These are phyloP conservation scores for Phylloboletellus chloephorus DNA, from an alignment of 1,284 basidiomycete genomes.

Conservation along the genomic window DNA sequence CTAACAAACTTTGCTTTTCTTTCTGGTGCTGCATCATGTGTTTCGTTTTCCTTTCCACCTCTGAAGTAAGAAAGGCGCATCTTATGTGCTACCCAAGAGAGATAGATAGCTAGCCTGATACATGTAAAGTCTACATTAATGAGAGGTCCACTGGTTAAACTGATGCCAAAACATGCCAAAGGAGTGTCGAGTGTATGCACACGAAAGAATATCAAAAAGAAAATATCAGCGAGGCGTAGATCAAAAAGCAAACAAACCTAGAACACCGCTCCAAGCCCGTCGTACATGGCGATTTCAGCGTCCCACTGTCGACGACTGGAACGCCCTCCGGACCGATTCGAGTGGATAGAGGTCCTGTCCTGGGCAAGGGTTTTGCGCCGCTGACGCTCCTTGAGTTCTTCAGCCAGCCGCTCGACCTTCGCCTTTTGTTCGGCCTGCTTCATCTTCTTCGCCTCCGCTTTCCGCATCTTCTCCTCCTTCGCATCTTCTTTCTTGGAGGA, in stretches of 20 bases:
- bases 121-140: conserved; percentile 32
- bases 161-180: conserved; percentile 16
- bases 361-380: conserved; percentile 26
- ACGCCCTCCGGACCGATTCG: conserved; percentile 22
- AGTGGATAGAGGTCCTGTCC: conserved; percentile 31
- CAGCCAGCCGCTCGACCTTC: conserved; percentile 39
- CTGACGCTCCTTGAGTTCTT: conserved; percentile 36
- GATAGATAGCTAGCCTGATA: conserved; percentile 19
- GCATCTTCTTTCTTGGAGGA: conserved; percentile 17
- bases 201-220: conserved; percentile 5
- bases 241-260: conserved; percentile 17
- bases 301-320: conserved; percentile 15
- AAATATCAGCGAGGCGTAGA: conserved; percentile 12
- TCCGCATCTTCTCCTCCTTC: conserved; percentile 34
- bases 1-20: too few species aligned
- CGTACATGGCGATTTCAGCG: conserved; percentile 32
- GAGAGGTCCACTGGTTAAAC: conserved; percentile 15
- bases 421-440: conserved; percentile 43
- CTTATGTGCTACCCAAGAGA: conserved; percentile 10
- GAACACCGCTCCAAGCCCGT: conserved; percentile 25
- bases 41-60: neutral
- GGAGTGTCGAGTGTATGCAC: conserved; percentile 13
- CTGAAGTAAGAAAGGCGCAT: conserved; percentile 7
- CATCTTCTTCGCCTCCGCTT: conserved; percentile 41
- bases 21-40: conserved; percentile 1